Base-by-base conservation (phyloP, 2,329 filamentous ascomycete genomes). In the Fusarium sp. region DNA sequence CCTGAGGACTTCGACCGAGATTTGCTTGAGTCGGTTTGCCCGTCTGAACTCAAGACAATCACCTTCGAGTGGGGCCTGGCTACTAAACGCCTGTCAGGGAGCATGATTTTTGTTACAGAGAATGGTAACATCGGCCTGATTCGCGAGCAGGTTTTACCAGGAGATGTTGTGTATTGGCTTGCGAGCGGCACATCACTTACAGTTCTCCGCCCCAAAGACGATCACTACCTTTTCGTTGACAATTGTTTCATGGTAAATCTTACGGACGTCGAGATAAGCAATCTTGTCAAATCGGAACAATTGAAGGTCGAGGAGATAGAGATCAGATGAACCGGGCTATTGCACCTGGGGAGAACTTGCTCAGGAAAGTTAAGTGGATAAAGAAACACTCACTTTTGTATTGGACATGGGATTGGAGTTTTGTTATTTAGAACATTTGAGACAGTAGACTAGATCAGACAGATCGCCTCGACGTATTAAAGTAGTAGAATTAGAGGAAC, bases 191-290 rank as follows among this genome's bases (percentile, higher is more conserved):
- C 1, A 0, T 5, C 22, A 3, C 32, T 38, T 1, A 42, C 16
- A 0, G 24, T 65, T 3, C 59, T 64, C 9, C 51, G 52, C 0
- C 52, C 46, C 0, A 5, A 52, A 6, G n/a, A 7, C 0, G 30
- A 27, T 3, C 52, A 64, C 10, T 52, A 42, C 2, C 30, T 32
- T 8, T 64, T 64, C 29, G 40, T 65, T 15, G 16, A 27, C 0
- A 34, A n/a, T 29, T 59, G 47, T n/a, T 65, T 59, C 7, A n/a
- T n/a, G n/a, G n/a, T n/a, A n/a, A n/a, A n/a, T 2, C 16, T 65
- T 0, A 43, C 47, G 40, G 3, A 14, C 22, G 51, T 40, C 3
- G 40, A 63, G 14, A n/a, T 47, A 42, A 4, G 8, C n/a, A n/a
- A 2, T 22, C 1, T 18, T 45, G 0, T 15, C 3, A 3, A 8